A percentile compares a stretch with the other conserved stretches of the same genome.
phyloP scores from a whole-genome alignment of 2,329 filamentous ascomycete species.

The Microsporum ferrugineum region DNA sequence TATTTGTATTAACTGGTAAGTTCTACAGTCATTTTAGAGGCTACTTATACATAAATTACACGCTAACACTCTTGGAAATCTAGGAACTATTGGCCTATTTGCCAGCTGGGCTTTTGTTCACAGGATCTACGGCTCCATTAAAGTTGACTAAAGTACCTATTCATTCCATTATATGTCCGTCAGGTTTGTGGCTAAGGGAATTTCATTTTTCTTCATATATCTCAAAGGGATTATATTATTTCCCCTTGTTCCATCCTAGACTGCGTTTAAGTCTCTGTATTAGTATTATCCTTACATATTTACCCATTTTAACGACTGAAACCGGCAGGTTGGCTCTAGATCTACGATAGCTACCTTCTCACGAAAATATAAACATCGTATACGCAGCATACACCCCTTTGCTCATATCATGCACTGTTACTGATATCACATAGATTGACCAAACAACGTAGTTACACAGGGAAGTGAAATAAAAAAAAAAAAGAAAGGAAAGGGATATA shows the following conservation, averaged over 20 bases:
- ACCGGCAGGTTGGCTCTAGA: not conserved
- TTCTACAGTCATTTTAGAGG: slow-evolving; percentile 16
- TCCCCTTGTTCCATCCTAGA: not conserved
- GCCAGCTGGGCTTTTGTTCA: slow-evolving; percentile 88
- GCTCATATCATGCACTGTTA: not conserved
- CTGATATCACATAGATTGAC: not conserved
- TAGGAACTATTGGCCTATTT: slow-evolving; percentile 91
- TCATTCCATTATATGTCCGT: not conserved
- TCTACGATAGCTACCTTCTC: not conserved
- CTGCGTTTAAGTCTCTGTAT: not conserved
- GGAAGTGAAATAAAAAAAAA: not conserved
- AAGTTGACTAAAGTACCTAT: slow-evolving; percentile 66
- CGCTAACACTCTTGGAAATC: slow-evolving; percentile 12
- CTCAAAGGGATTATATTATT: not conserved
- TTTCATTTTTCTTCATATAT: not conserved
- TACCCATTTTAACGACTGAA: not conserved
- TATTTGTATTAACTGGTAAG: slow-evolving; percentile 89
- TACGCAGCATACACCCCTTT: not conserved
- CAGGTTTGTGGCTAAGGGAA: not conserved
- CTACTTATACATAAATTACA: not conserved
- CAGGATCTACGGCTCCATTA: slow-evolving; percentile 94
- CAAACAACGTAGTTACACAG: not conserved
- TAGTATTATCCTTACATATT: not conserved
- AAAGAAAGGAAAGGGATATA: not conserved
- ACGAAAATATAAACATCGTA: not conserved